phyloP scores from a whole-genome alignment of 345 rosid species.

The Eucalyptus urophylla region DNA sequence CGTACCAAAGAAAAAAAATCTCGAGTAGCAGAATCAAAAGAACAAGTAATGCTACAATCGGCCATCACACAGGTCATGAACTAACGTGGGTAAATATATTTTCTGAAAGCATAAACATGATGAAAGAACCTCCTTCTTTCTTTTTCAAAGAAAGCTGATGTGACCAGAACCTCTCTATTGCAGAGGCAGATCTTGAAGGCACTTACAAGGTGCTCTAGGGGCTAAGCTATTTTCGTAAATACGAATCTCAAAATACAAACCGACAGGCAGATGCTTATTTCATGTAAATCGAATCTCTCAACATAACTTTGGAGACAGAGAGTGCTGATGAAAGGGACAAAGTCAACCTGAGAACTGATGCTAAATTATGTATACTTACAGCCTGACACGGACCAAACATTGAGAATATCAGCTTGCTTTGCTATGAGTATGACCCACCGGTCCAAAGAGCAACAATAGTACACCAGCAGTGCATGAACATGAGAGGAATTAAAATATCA shows the following conservation, averaged over 20 bases:
- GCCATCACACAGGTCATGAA: not conserved
- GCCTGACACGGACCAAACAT: not conserved
- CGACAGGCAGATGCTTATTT: not conserved
- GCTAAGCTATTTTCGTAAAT: not conserved
- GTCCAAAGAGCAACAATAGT: not conserved
- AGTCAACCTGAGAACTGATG: not conserved
- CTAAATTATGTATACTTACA: not conserved
- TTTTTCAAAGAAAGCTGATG: not conserved
- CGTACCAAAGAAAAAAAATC: not conserved
- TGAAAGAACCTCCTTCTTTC: not conserved
- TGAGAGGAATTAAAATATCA: not conserved
- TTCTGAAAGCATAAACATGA: not conserved
- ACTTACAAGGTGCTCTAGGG: not conserved
- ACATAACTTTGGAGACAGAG: not conserved
- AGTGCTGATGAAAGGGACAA: not conserved
- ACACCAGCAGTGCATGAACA: not conserved
- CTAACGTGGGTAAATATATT: not conserved
- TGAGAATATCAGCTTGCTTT: not conserved
- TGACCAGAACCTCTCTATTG: not conserved
- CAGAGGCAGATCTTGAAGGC: not conserved
- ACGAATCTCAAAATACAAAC: not conserved
- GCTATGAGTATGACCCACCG: not conserved
- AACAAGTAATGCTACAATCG: not conserved
- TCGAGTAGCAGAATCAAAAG: not conserved
- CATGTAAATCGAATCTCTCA: not conserved